Conservation (phyloP, 345 rosid species). For the Pistacia atlantica region DNA sequence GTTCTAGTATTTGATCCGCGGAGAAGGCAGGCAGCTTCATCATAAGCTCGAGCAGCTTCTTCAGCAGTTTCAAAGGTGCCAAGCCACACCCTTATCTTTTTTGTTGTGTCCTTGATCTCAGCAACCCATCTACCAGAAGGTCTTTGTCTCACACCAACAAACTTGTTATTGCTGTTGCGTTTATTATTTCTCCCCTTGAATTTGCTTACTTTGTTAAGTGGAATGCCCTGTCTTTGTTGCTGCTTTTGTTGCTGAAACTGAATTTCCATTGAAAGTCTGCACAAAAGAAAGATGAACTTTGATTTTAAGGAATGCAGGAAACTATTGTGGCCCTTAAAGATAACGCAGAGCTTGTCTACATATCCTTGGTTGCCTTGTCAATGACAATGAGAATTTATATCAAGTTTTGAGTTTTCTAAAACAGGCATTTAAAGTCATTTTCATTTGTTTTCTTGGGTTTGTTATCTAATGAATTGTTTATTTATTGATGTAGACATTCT, state of each 20-base stretch:
- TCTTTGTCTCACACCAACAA: conserved; percentile 74
- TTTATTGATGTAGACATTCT: conserved; percentile 18
- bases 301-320: not conserved
- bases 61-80: conserved; percentile 80
- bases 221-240: conserved; percentile 9
- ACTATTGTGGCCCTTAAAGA: not conserved
- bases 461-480: not conserved
- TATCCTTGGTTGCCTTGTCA: conserved; percentile 15
- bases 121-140: conserved; percentile 89
- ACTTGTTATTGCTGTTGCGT: conserved; percentile 40
- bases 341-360: conserved; percentile 12
- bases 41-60: conserved; percentile 76
- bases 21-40: conserved; percentile 81
- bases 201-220: conserved; percentile 34
- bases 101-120: conserved; percentile 78
- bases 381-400: conserved; percentile 21
- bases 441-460: conserved; percentile 28
- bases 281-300: not conserved
- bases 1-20: conserved; percentile 80
- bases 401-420: conserved; percentile 21
- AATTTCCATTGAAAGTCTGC: conserved; percentile 42
- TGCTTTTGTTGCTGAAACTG: conserved; percentile 46
- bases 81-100: conserved; percentile 81
- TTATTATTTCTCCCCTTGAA: conserved; percentile 39
- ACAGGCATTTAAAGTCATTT: conserved; percentile 11